Evolutionary conservation across 1,284 basidiomycete species (phyloP).

Genomic region (Ceratobasidium sp.): DNA sequence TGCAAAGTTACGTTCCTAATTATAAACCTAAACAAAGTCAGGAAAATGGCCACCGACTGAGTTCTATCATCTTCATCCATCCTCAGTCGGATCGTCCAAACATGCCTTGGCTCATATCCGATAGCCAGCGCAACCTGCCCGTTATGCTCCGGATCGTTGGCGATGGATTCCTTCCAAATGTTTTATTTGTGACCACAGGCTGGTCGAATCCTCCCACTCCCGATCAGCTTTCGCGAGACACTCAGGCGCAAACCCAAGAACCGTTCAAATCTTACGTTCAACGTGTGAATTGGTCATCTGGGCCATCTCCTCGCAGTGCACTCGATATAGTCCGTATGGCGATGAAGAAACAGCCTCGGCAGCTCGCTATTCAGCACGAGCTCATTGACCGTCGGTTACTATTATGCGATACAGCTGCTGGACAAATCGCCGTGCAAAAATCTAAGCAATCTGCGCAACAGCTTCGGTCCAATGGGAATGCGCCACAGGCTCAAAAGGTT

Average conservation of each 20-base stretch:
- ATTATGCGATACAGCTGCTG: background rate
- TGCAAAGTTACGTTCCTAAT: background rate
- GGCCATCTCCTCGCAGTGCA: constrained; percentile 9
- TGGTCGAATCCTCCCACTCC: constrained; percentile 8
- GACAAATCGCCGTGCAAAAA: background rate
- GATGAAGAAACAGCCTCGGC: background rate
- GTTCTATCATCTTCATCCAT: constrained; percentile 5
- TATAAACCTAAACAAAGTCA: background rate
- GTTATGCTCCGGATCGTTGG: constrained; percentile 4
- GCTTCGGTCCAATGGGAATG: background rate
- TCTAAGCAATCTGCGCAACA: constrained; percentile 2
- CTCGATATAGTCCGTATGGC: constrained; percentile 3
- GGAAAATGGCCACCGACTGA: constrained; percentile 1
- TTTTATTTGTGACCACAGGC: background rate
- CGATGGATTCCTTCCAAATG: constrained; percentile 1
- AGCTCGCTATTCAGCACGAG: constrained; percentile 6
- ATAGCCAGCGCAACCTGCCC: constrained; percentile 1
- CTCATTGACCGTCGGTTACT: background rate
- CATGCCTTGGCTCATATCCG: background rate
- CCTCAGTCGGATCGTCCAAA: constrained; percentile 1
- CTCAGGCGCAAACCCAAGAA: background rate
- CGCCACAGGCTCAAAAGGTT: background rate
- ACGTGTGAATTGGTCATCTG: constrained; percentile 17
- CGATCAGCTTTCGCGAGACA: constrained; percentile 6
- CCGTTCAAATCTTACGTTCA: constrained; percentile 1